phyloP scores from a whole-genome alignment of 2,329 filamentous ascomycete species.

The Fusarium liriodendri region DNA sequence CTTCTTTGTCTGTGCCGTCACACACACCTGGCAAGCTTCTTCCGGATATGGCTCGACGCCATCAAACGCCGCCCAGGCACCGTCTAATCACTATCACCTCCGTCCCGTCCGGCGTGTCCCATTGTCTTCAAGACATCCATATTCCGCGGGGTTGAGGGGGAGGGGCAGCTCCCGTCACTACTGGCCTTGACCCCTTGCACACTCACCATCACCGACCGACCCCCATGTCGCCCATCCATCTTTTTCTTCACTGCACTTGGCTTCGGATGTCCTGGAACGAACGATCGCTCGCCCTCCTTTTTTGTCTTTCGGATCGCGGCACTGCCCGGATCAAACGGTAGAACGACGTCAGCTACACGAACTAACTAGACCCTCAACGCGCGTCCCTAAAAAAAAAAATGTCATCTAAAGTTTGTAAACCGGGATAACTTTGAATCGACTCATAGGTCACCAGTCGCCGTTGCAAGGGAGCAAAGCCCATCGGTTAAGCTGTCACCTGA shows the following conservation, averaged over 20 bases:
- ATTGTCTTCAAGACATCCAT: not conserved
- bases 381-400: slow-evolving; percentile 12
- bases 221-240: not conserved
- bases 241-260: not conserved
- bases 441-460: slow-evolving; percentile 19
- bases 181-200: not conserved
- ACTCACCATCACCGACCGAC: not conserved
- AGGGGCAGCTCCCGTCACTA: not conserved
- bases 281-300: slow-evolving; percentile 19
- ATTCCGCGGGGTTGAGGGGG: slow-evolving; percentile 1
- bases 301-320: slow-evolving; percentile 27
- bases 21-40: slow-evolving; percentile 14
- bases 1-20: not conserved
- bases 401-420: not conserved
- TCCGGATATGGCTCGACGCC: slow-evolving; percentile 19
- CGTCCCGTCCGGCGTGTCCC: not conserved
- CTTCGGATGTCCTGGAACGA: slow-evolving; percentile 13
- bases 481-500: slow-evolving; percentile 32
- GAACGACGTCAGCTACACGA: slow-evolving; percentile 33
- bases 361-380: slow-evolving; percentile 10
- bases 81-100: not conserved
- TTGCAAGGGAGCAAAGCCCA: slow-evolving; percentile 17
- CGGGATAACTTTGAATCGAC: not conserved
- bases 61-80: slow-evolving; percentile 23
- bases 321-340: slow-evolving; percentile 25